Percentiles rank a stretch among this genome's conserved stretches.
phyloP scores from a whole-genome alignment of 2,329 filamentous ascomycete species.

The Monilinia aucupariae region DNA sequence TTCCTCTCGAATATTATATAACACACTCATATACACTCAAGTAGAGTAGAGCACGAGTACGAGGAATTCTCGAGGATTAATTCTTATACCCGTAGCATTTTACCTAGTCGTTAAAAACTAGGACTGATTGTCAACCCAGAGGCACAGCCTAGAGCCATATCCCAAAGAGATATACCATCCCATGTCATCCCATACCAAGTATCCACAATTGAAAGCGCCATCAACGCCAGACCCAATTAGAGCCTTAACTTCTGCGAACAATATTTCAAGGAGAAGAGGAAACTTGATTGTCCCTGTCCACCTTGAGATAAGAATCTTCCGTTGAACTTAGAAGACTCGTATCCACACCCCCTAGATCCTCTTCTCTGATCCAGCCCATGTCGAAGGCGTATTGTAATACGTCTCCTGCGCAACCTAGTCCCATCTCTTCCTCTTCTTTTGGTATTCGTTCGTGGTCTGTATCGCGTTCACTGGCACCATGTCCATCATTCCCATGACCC shows the following conservation, averaged over 20 bases:
- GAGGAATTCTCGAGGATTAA: no score
- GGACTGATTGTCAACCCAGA: no score
- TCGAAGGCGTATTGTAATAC: conserved; percentile 24
- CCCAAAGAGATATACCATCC: not conserved
- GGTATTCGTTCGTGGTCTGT: no score
- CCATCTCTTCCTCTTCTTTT: not conserved
- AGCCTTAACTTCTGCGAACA: not conserved
- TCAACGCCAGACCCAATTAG: not conserved
- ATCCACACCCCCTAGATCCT: conserved; percentile 18
- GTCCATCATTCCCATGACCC: no score
- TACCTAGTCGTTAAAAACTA: no score
- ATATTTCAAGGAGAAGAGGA: rapidly evolving
- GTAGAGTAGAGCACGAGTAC: no score
- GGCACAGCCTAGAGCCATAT: no score
- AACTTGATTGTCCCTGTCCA: not conserved
- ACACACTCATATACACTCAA: no score
- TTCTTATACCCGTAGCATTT: no score
- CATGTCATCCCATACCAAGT: not conserved
- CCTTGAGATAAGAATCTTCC: not conserved
- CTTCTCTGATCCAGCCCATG: conserved; percentile 25
- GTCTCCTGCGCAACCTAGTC: conserved; percentile 19
- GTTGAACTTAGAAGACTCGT: not conserved
- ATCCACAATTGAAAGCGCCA: not conserved
- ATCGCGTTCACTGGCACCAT: not conserved
- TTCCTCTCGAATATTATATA: no score